phyloP scores from a whole-genome alignment of 768 basidiomycete species.

The Mycena olivaceomarginata region DNA sequence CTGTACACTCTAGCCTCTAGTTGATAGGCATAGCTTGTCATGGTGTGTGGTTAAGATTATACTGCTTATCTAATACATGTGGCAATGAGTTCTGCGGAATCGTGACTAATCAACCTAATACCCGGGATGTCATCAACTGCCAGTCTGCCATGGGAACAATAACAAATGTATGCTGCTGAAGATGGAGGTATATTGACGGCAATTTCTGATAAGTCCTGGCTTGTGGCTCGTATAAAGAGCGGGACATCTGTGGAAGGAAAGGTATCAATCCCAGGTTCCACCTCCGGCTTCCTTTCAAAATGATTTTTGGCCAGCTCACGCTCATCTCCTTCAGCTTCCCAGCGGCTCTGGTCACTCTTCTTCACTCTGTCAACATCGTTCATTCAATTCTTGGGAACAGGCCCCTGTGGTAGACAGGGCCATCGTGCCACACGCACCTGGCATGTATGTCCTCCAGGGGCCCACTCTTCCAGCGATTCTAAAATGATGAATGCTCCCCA shows the following conservation, averaged over 20 bases:
- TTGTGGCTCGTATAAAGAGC: constrained; percentile 17
- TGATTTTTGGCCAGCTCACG: neutral
- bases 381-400: constrained; percentile 10
- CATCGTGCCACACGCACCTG: neutral
- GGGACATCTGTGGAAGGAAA: constrained; percentile 14
- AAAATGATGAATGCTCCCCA: constrained; percentile 18
- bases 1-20: too few species aligned
- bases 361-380: constrained; percentile 1
- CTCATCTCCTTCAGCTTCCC: neutral
- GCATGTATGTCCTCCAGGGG: constrained; percentile 14
- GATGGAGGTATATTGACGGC: constrained; percentile 19
- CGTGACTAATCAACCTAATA: too few species aligned
- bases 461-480: neutral
- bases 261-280: constrained; percentile 2
- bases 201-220: neutral
- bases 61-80: too few species aligned
- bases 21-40: too few species aligned
- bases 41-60: too few species aligned
- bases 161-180: constrained; percentile 12
- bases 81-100: too few species aligned
- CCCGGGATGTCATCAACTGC: neutral
- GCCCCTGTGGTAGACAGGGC: constrained; percentile 1
- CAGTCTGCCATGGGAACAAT: neutral
- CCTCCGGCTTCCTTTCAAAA: constrained; percentile 7
- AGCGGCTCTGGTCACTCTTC: neutral